Conservation (phyloP, 2,329 filamentous ascomycete genomes). For the Colletotrichum lentis region DNA sequence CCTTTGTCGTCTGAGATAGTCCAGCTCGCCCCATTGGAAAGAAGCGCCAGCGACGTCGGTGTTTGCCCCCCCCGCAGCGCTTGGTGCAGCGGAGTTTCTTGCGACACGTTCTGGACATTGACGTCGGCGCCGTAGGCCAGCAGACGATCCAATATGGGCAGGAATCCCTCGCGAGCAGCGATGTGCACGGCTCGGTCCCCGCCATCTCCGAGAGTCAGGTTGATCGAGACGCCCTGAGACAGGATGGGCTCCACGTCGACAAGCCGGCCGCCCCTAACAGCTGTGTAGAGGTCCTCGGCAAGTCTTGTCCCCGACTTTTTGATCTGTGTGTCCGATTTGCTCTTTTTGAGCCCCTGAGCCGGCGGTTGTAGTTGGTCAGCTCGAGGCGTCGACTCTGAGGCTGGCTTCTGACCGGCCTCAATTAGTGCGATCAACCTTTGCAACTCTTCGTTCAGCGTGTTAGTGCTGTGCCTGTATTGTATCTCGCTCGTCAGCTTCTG, state of each 20-base stretch:
- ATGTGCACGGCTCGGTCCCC: conserved; percentile 19
- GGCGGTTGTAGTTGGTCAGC: conserved; percentile 14
- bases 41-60: conserved; percentile 19
- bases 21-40: conserved; percentile 16
- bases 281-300: background rate
- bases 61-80: conserved; percentile 2
- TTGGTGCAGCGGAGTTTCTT: conserved; percentile 8
- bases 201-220: background rate
- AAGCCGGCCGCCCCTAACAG: conserved; percentile 3
- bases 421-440: background rate
- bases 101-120: background rate
- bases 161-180: conserved; percentile 11
- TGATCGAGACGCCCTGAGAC: background rate
- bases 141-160: conserved; percentile 14
- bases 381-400: background rate
- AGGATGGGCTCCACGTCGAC: conserved; percentile 9
- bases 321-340: conserved; percentile 21
- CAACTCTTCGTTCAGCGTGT: background rate
- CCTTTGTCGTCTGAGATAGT: conserved; percentile 8
- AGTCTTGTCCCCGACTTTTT: background rate
- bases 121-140: conserved; percentile 22
- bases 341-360: conserved; percentile 3
- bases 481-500: background rate
- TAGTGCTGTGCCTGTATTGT: background rate
- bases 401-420: background rate